phyloP scores from a whole-genome alignment of 192 early-diverging fungal genomes.

The Spizellomyces sp. region DNA sequence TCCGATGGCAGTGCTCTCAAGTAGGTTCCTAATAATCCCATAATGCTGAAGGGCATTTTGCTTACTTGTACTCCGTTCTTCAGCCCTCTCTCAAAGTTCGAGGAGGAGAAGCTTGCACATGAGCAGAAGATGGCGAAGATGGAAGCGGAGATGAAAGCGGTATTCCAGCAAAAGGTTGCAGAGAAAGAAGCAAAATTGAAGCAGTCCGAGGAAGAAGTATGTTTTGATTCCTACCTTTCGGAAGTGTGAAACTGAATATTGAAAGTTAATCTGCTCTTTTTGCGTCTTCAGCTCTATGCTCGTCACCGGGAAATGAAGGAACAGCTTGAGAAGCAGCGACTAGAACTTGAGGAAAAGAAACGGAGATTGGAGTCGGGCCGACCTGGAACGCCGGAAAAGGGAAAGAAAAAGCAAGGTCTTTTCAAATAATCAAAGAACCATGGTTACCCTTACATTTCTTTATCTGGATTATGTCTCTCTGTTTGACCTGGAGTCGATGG shows the following conservation, averaged over 20 bases:
- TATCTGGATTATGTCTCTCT: background rate
- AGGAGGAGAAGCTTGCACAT: constrained; percentile 89
- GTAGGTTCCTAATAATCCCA: background rate
- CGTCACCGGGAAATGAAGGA: constrained; percentile 99
- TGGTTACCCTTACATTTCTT: no score
- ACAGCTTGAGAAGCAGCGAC: constrained; percentile 88
- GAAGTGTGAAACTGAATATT: background rate
- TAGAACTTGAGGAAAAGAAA: constrained; percentile 96
- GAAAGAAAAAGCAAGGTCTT: constrained; percentile 69
- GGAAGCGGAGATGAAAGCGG: constrained; percentile 98
- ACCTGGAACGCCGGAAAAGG: constrained; percentile 75
- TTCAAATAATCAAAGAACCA: constrained; percentile 42
- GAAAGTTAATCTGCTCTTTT: background rate
- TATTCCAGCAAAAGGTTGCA: constrained; percentile 98
- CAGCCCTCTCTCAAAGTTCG: constrained; percentile 68
- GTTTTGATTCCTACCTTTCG: background rate
- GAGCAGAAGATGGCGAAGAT: constrained; percentile 97
- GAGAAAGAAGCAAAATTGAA: constrained; percentile 99
- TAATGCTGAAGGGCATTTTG: background rate
- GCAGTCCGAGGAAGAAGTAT: constrained; percentile 88
- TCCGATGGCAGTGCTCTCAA: constrained; percentile 14
- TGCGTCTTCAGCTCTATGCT: constrained; percentile 71
- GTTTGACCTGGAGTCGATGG: background rate
- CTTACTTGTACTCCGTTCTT: background rate
- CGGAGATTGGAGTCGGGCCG: constrained; percentile 72